Evolutionary conservation across 2,329 filamentous ascomycete genomes (phyloP), one percentile per base, ranked within the genome.

Genomic region (Scedosporium dehoogii): DNA sequence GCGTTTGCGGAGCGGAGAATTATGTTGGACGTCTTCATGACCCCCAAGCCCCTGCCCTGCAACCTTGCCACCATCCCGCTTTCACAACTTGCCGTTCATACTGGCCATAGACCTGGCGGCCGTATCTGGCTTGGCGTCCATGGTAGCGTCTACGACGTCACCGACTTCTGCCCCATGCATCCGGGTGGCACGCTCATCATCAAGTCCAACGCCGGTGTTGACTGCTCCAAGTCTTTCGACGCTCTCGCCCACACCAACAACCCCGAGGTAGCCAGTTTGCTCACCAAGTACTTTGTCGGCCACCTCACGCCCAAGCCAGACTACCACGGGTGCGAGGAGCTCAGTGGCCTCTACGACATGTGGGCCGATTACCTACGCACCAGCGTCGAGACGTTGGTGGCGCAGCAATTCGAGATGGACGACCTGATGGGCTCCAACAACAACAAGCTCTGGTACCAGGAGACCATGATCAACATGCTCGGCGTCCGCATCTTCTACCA

Each of bases 1-100:
- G 81, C 81, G 0, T 83, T 83, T 63, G 80, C 80, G 0, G 81
- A 84, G 69, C 73, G 81, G 1, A 74, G 81, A 5, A 80, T 84
- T 67, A 83, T 83, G 81, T 69, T 83, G 0, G 80, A 83, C 63
- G 79, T 83, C 48, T 83, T 83, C 68, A 83, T 83, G 80, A 79
- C 79, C 1, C 81, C 81, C 1, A 80, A 78, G 63, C 76, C 80
- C 0, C 74, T 83, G 1, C 77, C 80, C 0, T 81, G 76, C 68
- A 79, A 81, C 55, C 72, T 77, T 0, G 78, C 79, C 0, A 79
- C 77, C 0, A 81, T 83, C 18, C 74, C 80, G 0, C 69, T 80
- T 3, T 81, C 80, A 0, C 73, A 79, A 63, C 72, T 84, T 5
- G 78, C 81, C 6, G 68, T 73, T 2, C 75, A 83, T 59, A 83